Conservation (phyloP, 2,329 filamentous ascomycete genomes). For the Cordyceps tenuipes region DNA sequence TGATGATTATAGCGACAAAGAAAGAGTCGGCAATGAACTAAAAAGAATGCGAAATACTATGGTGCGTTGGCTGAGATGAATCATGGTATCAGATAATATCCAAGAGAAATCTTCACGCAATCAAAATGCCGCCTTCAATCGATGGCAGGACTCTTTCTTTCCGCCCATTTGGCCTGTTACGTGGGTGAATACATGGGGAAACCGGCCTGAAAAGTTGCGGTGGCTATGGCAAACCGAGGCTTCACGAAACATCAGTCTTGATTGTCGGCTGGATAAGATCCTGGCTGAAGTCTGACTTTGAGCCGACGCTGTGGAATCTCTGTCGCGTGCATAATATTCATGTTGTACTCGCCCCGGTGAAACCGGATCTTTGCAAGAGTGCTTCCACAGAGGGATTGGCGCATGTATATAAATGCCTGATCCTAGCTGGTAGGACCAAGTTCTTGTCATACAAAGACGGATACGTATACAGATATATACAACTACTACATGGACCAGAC, state of each 20-base stretch:
- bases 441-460: too few relatives aligned
- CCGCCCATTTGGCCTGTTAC: too few relatives aligned
- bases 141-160: too few relatives aligned
- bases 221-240: neutral
- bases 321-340: neutral
- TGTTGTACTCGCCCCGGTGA: neutral
- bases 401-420: neutral
- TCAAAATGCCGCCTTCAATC: too few relatives aligned
- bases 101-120: neutral
- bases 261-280: neutral
- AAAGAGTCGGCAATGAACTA: neutral
- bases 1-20: slow-evolving; percentile 14
- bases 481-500: too few relatives aligned
- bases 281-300: neutral
- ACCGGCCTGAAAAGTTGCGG: neutral
- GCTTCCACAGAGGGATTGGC: too few relatives aligned
- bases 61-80: neutral
- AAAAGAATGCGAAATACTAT: neutral
- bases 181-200: too few relatives aligned
- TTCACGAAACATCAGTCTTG: neutral
- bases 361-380: neutral
- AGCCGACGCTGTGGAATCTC: neutral
- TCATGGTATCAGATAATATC: neutral
- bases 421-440: too few relatives aligned
- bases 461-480: neutral